These are phyloP conservation scores for Umbelopsis sp. DNA, from an alignment of 371 early-diverging fungal genomes.

Conservation along the genomic window DNA sequence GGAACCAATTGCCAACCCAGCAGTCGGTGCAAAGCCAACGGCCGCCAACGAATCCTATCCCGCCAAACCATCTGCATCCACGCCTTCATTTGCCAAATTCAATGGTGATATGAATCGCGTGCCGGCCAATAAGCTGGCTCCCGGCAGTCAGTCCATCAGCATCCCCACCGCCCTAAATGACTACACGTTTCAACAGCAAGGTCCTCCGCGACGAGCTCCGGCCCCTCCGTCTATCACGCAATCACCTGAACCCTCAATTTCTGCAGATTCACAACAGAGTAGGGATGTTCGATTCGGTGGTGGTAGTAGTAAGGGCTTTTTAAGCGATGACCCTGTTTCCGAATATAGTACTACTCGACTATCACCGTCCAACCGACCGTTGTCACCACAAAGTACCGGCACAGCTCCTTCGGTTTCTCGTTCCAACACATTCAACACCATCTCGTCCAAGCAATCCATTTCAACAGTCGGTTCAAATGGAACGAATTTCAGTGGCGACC, in stretches of 20 bases:
- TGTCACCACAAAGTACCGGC: slow-evolving; percentile 41
- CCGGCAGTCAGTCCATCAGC: background rate
- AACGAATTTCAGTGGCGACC: slow-evolving; percentile 23
- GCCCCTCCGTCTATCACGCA: background rate
- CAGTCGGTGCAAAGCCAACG: background rate
- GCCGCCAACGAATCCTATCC: background rate
- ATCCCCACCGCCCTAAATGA: slow-evolving; percentile 1
- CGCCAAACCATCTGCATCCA: background rate
- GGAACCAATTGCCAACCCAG: slow-evolving; percentile 1
- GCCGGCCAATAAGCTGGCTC: background rate
- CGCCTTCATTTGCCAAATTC: no score
- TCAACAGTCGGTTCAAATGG: slow-evolving; percentile 22
- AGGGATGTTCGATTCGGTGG: slow-evolving; percentile 3
- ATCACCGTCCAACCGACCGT: slow-evolving; percentile 25
- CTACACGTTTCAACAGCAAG: slow-evolving; percentile 17
- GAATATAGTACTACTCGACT: slow-evolving; percentile 8
- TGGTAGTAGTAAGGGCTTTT: slow-evolving; percentile 14
- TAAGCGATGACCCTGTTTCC: slow-evolving; percentile 10
- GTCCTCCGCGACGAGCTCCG: slow-evolving; percentile 20
- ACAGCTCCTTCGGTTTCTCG: slow-evolving; percentile 38
- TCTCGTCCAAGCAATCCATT: slow-evolving; percentile 38
- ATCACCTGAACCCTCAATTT: slow-evolving; percentile 15
- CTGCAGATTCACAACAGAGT: slow-evolving; percentile 15
- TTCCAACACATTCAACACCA: slow-evolving; percentile 49
- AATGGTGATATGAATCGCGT: background rate